phyloP scores from a whole-genome alignment of 2,329 filamentous ascomycete genomes.

The Penicillium sp. region DNA sequence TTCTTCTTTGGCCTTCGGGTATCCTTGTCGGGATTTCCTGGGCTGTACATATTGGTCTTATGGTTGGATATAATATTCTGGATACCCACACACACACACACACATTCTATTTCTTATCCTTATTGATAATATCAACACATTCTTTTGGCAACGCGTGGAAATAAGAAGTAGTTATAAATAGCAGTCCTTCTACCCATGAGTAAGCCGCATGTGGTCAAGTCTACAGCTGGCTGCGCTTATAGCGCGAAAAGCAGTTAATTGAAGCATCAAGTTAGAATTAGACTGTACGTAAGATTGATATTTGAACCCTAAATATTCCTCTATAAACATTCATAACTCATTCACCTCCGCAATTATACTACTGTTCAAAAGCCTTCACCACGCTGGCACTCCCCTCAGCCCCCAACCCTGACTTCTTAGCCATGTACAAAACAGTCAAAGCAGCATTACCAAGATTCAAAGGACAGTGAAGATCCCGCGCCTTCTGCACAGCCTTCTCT shows the following conservation, averaged over 20 bases:
- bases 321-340: background rate
- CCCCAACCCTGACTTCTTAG: conserved; percentile 33
- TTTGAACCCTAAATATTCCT: background rate
- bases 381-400: conserved; percentile 32
- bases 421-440: conserved; percentile 34
- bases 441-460: conserved; percentile 40
- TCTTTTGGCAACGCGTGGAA: background rate
- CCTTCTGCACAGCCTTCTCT: conserved; percentile 44
- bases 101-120: conserved; percentile 1
- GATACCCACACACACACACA: conserved; percentile 8
- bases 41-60: conserved; percentile 2
- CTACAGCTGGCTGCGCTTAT: background rate
- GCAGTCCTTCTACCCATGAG: background rate
- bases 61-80: conserved; percentile 4
- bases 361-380: conserved; percentile 32
- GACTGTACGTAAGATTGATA: background rate
- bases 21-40: background rate
- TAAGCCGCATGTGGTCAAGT: background rate
- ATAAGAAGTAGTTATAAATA: background rate
- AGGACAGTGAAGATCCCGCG: conserved; percentile 39
- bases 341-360: background rate
- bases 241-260: background rate
- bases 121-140: conserved; percentile 2
- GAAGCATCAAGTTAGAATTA: background rate
- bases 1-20: background rate